Conservation (phyloP, 2,329 filamentous ascomycete genomes). For the Trichophyton benhamiae region DNA sequence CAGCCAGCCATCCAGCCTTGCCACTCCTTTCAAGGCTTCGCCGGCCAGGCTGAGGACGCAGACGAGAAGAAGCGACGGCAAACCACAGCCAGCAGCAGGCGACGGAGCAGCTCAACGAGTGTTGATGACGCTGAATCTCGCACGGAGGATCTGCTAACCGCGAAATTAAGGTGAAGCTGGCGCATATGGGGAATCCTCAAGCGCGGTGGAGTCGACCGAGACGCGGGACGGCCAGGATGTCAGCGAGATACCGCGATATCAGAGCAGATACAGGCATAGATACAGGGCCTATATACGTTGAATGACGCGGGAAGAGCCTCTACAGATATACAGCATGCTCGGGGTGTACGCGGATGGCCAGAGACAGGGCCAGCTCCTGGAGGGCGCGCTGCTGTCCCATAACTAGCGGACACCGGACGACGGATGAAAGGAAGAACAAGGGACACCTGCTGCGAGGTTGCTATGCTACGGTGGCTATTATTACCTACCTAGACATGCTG, state of each 20-base stretch:
- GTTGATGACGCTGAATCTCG: neutral
- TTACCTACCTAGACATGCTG: too few species aligned
- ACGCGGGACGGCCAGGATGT: neutral
- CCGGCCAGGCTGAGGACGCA: neutral
- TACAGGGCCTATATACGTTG: neutral
- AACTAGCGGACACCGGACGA: too few species aligned
- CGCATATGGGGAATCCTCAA: neutral
- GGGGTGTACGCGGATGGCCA: too few species aligned
- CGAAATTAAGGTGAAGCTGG: neutral
- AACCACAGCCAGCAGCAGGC: neutral
- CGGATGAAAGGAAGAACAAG: too few species aligned
- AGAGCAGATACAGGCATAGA: neutral
- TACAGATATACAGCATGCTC: neutral
- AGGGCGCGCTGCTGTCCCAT: too few species aligned
- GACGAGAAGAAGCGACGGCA: neutral
- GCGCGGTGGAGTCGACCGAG: constrained; percentile 1
- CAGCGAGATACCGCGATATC: neutral
- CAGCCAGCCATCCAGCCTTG: neutral
- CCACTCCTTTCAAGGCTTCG: neutral
- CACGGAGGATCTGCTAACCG: neutral
- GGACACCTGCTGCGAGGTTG: too few species aligned
- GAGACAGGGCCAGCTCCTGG: too few species aligned
- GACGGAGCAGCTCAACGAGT: neutral
- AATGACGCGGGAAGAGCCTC: neutral
- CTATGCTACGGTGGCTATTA: too few species aligned